Conservation (phyloP, 1,139 yeast species). For the Blastobotrys ciferrii region DNA sequence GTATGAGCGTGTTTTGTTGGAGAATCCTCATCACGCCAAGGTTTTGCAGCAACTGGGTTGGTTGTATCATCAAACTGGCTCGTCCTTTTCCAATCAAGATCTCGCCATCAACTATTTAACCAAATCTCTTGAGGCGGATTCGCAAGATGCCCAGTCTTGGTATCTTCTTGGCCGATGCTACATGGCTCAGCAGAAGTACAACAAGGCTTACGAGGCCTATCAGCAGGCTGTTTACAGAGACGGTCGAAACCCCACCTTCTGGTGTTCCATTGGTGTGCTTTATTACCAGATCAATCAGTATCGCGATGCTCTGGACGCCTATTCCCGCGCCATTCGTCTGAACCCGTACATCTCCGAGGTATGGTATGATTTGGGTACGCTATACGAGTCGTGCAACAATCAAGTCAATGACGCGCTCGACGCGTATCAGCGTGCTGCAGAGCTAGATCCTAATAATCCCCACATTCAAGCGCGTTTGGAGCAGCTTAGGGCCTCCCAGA, state of each 20-base stretch:
- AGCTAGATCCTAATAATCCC: constrained; percentile 90
- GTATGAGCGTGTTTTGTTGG: constrained; percentile 84
- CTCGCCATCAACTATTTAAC: constrained; percentile 77
- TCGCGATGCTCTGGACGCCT: constrained; percentile 95
- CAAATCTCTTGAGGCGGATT: constrained; percentile 85
- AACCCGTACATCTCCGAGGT: constrained; percentile 96
- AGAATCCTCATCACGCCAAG: constrained; percentile 91
- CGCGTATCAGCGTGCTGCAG: constrained; percentile 94
- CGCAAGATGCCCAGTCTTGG: constrained; percentile 94
- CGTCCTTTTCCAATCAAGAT: constrained; percentile 73
- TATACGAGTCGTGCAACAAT: constrained; percentile 95
- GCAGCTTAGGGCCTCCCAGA: constrained; percentile 71
- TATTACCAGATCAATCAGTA: constrained; percentile 95
- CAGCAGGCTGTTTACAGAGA: constrained; percentile 98
- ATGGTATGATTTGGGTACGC: constrained; percentile 96
- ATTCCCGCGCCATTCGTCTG: constrained; percentile 90
- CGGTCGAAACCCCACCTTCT: constrained; percentile 93
- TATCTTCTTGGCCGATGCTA: constrained; percentile 94
- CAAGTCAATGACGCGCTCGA: constrained; percentile 93
- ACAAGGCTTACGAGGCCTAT: constrained; percentile 96
- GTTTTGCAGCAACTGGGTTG: constrained; percentile 96
- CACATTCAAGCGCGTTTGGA: constrained; percentile 92
- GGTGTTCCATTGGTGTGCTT: constrained; percentile 98
- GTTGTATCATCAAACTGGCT: constrained; percentile 81
- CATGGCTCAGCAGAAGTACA: constrained; percentile 92